These are phyloP conservation scores for Pythium scleroteichum DNA, from an alignment of 352 stramenopile genomes.

Conservation along the genomic window DNA sequence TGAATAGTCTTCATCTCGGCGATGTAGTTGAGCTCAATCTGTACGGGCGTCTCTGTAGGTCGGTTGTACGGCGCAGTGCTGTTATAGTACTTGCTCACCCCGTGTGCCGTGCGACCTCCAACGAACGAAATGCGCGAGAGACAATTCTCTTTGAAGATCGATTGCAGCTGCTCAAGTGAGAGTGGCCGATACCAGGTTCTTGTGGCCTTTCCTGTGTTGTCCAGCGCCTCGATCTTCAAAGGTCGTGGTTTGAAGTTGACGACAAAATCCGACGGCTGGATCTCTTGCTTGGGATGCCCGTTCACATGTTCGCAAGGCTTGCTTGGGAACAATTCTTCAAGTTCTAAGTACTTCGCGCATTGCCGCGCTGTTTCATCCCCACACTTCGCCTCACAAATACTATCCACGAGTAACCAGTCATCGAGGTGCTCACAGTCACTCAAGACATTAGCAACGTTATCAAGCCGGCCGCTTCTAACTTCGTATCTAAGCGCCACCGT, in stretches of 20 bases:
- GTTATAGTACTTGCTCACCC: conserved; percentile 64
- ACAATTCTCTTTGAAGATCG: conserved; percentile 19
- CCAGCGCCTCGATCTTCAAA: conserved; percentile 28
- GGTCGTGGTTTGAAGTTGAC: conserved; percentile 33
- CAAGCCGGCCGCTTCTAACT: no score
- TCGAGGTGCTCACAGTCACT: conserved; percentile 31
- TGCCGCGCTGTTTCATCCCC: neutral
- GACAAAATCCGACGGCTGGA: conserved; percentile 35
- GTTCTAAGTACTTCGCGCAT: conserved; percentile 32
- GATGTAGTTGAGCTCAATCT: conserved; percentile 44
- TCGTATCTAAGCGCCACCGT: neutral
- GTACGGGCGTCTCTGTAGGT: conserved; percentile 17
- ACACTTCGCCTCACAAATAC: conserved; percentile 33
- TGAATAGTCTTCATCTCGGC: conserved; percentile 28
- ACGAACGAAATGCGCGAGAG: conserved; percentile 29
- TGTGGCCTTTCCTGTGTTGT: conserved; percentile 9
- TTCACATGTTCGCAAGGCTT: conserved; percentile 10
- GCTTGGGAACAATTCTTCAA: conserved; percentile 35
- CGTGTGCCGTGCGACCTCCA: conserved; percentile 42
- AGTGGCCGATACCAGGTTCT: conserved; percentile 42
- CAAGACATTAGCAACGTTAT: conserved; percentile 10
- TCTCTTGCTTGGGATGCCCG: conserved; percentile 1
- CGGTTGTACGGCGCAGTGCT: conserved; percentile 43
- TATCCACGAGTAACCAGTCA: conserved; percentile 35
- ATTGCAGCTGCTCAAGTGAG: conserved; percentile 31